These are phyloP conservation scores for Coriolopsis trogii DNA, from an alignment of 1,284 basidiomycete genomes.

Conservation along the genomic window DNA sequence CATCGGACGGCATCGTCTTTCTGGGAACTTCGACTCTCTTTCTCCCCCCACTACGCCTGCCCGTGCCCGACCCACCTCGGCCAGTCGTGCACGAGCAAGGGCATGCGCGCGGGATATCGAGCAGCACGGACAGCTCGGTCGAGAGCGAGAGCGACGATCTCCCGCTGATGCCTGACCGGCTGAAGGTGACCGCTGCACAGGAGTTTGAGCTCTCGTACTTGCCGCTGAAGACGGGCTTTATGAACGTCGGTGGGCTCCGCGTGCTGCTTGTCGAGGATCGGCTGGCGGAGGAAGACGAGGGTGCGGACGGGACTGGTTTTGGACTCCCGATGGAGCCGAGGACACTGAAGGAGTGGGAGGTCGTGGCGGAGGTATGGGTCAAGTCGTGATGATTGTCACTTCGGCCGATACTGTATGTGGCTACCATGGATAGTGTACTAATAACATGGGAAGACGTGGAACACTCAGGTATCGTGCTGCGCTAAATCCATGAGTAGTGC, in stretches of 20 bases:
- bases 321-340: conserved; percentile 35
- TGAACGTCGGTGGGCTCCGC: conserved; percentile 63
- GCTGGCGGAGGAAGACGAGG: conserved; percentile 45
- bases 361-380: conserved; percentile 71
- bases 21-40: conserved; percentile 57
- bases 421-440: no score
- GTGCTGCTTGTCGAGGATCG: conserved; percentile 61
- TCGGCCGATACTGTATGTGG: no score
- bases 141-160: conserved; percentile 39
- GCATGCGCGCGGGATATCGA: conserved; percentile 23
- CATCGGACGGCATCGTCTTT: conserved; percentile 41
- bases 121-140: conserved; percentile 27
- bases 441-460: no score
- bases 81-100: background rate
- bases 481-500: conserved; percentile 16
- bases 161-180: conserved; percentile 22
- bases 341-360: conserved; percentile 67
- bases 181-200: conserved; percentile 36
- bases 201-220: conserved; percentile 66
- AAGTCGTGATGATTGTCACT: conserved; percentile 30
- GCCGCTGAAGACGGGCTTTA: conserved; percentile 56
- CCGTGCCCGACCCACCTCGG: conserved; percentile 1
- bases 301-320: conserved; percentile 43
- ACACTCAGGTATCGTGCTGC: conserved; percentile 8
- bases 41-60: conserved; percentile 39